Evolutionary conservation across 768 basidiomycete genomes (phyloP).

Genomic region (Tylopilus sp.): DNA sequence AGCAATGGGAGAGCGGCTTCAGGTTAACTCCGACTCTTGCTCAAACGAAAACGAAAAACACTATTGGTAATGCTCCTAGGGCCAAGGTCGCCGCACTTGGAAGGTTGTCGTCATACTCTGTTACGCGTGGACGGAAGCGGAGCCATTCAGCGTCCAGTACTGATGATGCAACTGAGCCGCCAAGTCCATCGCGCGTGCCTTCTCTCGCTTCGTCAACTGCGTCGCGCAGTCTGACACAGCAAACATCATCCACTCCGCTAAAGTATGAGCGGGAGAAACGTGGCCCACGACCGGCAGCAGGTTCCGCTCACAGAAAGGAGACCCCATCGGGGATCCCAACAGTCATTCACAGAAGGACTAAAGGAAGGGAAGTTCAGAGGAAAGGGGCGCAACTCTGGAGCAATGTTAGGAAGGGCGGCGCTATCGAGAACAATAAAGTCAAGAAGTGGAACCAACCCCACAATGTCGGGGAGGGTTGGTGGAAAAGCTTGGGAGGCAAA

Average conservation of each 20-base stretch:
- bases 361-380: slow-evolving; percentile 9
- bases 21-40: slow-evolving; percentile 2
- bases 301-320: slow-evolving; percentile 40
- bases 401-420: background rate
- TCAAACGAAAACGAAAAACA: background rate
- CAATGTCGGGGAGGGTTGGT: slow-evolving; percentile 35
- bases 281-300: background rate
- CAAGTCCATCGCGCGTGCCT: background rate
- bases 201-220: background rate
- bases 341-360: slow-evolving; percentile 37
- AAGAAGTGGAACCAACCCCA: background rate
- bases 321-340: slow-evolving; percentile 63
- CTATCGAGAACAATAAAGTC: too few species aligned
- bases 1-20: slow-evolving; percentile 69
- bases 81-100: background rate
- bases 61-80: background rate
- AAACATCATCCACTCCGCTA: background rate
- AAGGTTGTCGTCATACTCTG: background rate
- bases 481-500: slow-evolving; percentile 38
- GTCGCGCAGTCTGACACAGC: background rate
- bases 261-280: background rate
- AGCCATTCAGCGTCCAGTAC: slow-evolving; percentile 6
- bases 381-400: background rate
- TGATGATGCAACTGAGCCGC: background rate
- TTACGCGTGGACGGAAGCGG: slow-evolving; percentile 10